Base-by-base conservation (phyloP, 2,329 filamentous ascomycete species). In the Polychaeton citri region DNA sequence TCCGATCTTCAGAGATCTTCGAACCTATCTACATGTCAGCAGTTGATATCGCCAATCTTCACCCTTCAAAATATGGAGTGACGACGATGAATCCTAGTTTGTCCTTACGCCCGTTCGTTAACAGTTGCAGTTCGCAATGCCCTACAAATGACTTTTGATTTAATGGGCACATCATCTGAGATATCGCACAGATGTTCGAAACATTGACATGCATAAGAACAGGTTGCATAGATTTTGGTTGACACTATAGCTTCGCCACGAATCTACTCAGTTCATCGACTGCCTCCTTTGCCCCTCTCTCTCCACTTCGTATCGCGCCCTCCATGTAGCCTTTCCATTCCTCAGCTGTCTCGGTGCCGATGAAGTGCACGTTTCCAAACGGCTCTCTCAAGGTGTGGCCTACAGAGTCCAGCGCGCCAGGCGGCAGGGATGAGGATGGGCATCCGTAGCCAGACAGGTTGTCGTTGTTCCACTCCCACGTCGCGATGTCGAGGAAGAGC, bases 251-350 rank as follows among this genome's bases (percentile, higher is more conserved):
- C 24, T 10, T 28, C 12, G 24, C 24, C 15, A 28, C 24, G 7
- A 15, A 4, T 28, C 24, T 15, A 12, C 15, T 28, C 24, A 28
- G 24, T 12, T 10, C 24, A 10, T 45, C 21, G 21, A 65, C 38
- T 3, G 69, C 63, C 45, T 72, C 65, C 21, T 49, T 48, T 0
- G 68, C 68, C 2, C 58, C 71, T 10, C 64, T 51, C 38, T 69
- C 57, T 2, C 71, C 71, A 34, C 57, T 63, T 5, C 62, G 45
- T 8, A 74, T 53, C 0, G 71, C 71, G 2, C 72, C 71, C 40
- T 75, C 71, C 68, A 75, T 72, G 45, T 73, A 74, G 0, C 71
- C 70, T 37, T 66, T 68, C 70, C 70, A 74, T 38, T 67, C 61
- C 2, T 46, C 55, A 0, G 64, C 61, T 1, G 63, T 68, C 54